Evolutionary conservation across 495 filamentous ascomycete species (phyloP).

Genomic region (Aspergillus saccharolyticus): DNA sequence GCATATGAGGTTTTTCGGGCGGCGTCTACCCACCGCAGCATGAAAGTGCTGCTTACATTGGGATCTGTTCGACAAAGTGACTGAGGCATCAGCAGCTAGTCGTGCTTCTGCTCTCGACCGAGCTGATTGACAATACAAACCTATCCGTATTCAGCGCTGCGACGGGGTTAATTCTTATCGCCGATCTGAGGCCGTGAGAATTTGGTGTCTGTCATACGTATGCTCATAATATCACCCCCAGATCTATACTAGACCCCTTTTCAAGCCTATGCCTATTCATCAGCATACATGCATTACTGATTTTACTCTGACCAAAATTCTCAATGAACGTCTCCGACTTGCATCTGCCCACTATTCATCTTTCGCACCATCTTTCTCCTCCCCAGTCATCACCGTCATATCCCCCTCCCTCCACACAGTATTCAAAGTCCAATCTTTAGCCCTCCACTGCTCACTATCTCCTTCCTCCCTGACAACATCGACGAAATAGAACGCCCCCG

Average conservation of each 20-base stretch:
- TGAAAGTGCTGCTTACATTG: constrained; percentile 1
- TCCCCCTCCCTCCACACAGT: not conserved
- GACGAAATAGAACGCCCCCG: not conserved
- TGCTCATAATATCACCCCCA: no score
- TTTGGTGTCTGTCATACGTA: no score
- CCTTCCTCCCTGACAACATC: not conserved
- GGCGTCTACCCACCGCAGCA: not conserved
- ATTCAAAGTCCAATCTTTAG: not conserved
- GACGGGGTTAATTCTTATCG: no score
- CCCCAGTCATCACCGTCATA: not conserved
- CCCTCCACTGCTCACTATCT: not conserved
- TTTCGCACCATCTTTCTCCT: not conserved
- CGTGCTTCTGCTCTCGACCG: no score
- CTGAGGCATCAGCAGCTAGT: not conserved
- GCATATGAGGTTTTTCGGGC: constrained; percentile 1
- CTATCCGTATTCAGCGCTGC: no score
- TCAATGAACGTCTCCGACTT: not conserved
- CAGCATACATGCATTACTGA: no score
- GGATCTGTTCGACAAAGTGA: not conserved
- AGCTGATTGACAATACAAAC: no score
- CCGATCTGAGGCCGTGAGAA: no score
- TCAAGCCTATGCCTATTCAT: no score
- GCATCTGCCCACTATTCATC: no score
- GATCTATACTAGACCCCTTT: no score
- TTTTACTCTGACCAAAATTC: no score